Percentiles rank a stretch among this genome's conserved stretches.
Evolutionary conservation across 2,329 filamentous ascomycete genomes (phyloP).

Genomic region (Colletotrichum tropicicola): DNA sequence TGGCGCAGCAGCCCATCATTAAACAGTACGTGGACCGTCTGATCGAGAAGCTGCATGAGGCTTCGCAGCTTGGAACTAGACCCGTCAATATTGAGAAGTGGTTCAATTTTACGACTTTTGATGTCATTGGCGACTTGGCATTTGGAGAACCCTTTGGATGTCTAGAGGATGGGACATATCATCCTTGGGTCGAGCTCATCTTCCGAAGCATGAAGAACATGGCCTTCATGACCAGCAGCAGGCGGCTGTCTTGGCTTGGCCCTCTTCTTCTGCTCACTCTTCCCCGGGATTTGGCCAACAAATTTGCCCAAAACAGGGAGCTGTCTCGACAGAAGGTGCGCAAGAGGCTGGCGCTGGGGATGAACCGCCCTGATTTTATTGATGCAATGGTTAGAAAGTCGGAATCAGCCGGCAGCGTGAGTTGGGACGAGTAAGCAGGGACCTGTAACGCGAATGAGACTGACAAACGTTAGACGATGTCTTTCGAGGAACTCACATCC

Average conservation of each 20-base stretch:
- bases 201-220: neutral
- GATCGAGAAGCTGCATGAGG: constrained; percentile 44
- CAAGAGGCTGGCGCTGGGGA: constrained; percentile 17
- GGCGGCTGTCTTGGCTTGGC: neutral
- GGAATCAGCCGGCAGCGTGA: neutral
- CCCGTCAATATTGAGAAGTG: constrained; percentile 34
- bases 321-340: constrained; percentile 1
- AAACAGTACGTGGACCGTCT: constrained; percentile 48
- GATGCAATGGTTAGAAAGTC: constrained; percentile 21
- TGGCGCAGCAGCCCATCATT: constrained; percentile 38
- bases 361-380: constrained; percentile 28
- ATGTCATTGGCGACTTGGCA: constrained; percentile 39
- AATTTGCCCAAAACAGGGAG: neutral
- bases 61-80: neutral
- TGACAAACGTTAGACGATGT: neutral
- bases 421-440: neutral
- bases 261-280: neutral
- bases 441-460: neutral
- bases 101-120: constrained; percentile 40
- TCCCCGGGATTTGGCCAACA: neutral
- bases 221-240: neutral
- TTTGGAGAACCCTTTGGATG: constrained; percentile 40
- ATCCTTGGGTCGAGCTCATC: constrained; percentile 6
- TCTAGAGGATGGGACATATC: constrained; percentile 26
- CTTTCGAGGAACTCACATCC: constrained; percentile 15